phyloP scores from a whole-genome alignment of 129 eudicot species.

The Ambrosia artemisiifolia region DNA sequence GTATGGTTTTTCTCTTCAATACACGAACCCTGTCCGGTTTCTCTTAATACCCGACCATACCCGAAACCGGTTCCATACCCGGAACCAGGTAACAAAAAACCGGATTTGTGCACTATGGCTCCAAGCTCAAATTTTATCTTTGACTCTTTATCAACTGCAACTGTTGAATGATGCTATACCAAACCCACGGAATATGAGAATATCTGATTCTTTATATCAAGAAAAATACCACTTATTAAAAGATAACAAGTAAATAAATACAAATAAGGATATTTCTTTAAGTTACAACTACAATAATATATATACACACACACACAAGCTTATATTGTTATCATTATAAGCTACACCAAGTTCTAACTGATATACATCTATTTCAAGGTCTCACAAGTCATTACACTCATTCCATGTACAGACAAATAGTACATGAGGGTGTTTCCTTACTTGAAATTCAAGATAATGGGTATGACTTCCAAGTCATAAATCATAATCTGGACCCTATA shows the following conservation, averaged over 20 bases:
- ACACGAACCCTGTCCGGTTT: too few species aligned
- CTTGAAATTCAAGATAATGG: background rate
- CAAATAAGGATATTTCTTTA: background rate
- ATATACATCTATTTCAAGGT: background rate
- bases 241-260: background rate
- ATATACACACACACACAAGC: background rate
- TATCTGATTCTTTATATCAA: background rate
- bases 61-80: too few species aligned
- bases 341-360: slow-evolving; percentile 3
- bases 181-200: background rate
- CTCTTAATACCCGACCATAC: too few species aligned
- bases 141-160: background rate
- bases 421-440: background rate
- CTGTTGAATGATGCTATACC: background rate
- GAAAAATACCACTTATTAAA: background rate
- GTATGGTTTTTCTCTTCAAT: too few species aligned
- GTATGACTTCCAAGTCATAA: background rate
- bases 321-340: background rate
- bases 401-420: background rate
- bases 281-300: background rate
- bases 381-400: too few species aligned
- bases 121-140: background rate
- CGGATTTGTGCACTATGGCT: too few species aligned
- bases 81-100: too few species aligned
- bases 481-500: background rate